Evolutionary conservation across 148 eudicot genomes (phyloP), one percentile per base, ranked within the genome.

Genomic region (Spergularia marina): DNA sequence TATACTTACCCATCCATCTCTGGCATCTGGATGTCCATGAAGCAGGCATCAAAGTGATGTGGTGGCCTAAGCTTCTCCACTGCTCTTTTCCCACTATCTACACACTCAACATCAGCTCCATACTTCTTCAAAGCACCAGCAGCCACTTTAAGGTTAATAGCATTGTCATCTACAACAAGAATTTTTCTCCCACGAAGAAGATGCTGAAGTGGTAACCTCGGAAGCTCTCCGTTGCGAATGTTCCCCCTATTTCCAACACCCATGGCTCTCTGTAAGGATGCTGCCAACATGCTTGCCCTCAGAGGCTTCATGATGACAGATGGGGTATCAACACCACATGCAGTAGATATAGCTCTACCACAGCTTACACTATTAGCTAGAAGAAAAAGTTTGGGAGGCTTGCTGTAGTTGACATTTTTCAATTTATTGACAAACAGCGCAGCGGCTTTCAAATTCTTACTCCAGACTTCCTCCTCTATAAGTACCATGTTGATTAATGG

Each of bases 1-100:
- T 10, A 47, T 18, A 76, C 93, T 77, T 90, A 92, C 98, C 99
- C 99, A 67, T 92, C 98, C 90, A 95, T 89, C 80, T 95, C 98
- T 5, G 99, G 99, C 99, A 95, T 95, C 81, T 95, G 99, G 73
- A 95, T 92, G 79, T 95, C 99, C 99, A 95, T 95, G 83, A 95
- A 92, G 77, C 97, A 92, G 36, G 98, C 97, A 73, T 92, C 93
- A 65, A 89, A 92, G 12, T 60, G 74, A 72, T 95, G 99, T 11
- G 91, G 94, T 14, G 98, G 98, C 63, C 78, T 78, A 61, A 95
- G 80, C 75, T 90, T 68, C 57, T 88, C 81, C 40, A 95, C 75
- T 14, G 98, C 97, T 62, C 70, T 84, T 72, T 81, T 88, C 61
- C 99, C 99, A 30, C 90, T 88, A 25, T 95, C 94, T 30, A 89